These are phyloP conservation scores for Astragalus membranaceus DNA, from an alignment of 306 rosid species.

Conservation along the genomic window DNA sequence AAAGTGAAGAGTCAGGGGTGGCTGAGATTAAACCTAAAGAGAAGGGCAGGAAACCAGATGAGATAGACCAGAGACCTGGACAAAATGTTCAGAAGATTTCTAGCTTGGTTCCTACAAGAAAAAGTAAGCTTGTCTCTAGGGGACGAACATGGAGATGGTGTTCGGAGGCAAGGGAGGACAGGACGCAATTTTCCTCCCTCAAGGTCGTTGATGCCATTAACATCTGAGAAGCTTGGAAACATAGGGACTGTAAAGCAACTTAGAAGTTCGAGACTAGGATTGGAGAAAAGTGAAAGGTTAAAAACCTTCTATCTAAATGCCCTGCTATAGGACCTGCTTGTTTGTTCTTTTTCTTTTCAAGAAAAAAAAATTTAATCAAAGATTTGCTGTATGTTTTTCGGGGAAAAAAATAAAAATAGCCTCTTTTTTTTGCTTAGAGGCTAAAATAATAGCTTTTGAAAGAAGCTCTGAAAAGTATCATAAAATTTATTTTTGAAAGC, in stretches of 20 bases:
- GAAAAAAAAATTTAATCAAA: neutral
- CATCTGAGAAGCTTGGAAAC: constrained; percentile 56
- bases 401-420: neutral
- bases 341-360: neutral
- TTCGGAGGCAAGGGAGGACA: constrained; percentile 85
- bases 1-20: constrained; percentile 85
- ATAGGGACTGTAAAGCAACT: constrained; percentile 77
- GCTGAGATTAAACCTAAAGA: constrained; percentile 66
- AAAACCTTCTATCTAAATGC: neutral
- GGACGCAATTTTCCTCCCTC: constrained; percentile 56
- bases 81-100: constrained; percentile 62
- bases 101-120: constrained; percentile 45
- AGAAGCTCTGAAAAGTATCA: neutral
- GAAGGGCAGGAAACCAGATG: constrained; percentile 58
- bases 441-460: neutral
- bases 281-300: constrained; percentile 77
- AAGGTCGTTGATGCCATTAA: constrained; percentile 48
- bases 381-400: neutral
- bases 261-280: constrained; percentile 68
- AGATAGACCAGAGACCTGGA: constrained; percentile 63
- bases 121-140: constrained; percentile 52
- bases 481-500: neutral
- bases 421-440: neutral
- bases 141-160: constrained; percentile 78
- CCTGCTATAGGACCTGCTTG: neutral